phyloP scores from a whole-genome alignment of 441 rosid species.

The Arabidopsis lyrata region DNA sequence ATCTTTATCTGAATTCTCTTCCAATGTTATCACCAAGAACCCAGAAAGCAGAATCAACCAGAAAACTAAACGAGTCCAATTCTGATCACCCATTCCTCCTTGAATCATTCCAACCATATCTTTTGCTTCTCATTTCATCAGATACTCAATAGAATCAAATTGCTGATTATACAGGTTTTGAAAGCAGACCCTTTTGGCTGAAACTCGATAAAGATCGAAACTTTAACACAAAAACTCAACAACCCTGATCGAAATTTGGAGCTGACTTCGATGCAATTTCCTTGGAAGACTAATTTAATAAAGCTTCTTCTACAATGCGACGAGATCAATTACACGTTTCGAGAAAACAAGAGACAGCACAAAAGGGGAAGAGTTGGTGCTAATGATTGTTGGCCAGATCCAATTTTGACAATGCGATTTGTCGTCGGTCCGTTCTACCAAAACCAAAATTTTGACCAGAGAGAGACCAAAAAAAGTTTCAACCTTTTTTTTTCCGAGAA shows the following conservation, averaged over 20 bases:
- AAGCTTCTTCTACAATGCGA: slow-evolving; percentile 3
- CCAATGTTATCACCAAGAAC: slow-evolving; percentile 53
- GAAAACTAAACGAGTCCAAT: slow-evolving; percentile 47
- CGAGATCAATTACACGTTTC: slow-evolving; percentile 22
- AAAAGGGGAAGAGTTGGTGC: slow-evolving; percentile 41
- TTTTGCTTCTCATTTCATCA: slow-evolving; percentile 68
- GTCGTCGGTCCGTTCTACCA: slow-evolving; percentile 37
- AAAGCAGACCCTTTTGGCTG: slow-evolving; percentile 26
- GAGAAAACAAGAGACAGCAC: slow-evolving; percentile 35
- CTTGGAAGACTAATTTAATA: slow-evolving; percentile 27
- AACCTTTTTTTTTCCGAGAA: slow-evolving; percentile 21
- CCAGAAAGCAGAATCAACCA: slow-evolving; percentile 65
- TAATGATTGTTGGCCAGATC: slow-evolving; percentile 54
- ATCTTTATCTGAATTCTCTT: slow-evolving; percentile 48
- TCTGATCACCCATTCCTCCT: slow-evolving; percentile 56
- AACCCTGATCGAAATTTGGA: slow-evolving; percentile 34
- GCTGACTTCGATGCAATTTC: slow-evolving; percentile 22
- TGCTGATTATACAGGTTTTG: background rate
- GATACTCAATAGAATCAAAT: background rate
- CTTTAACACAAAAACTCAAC: slow-evolving; percentile 37
- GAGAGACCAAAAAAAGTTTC: slow-evolving; percentile 30
- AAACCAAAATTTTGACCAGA: slow-evolving; percentile 41
- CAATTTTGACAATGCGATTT: slow-evolving; percentile 45
- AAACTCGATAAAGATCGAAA: slow-evolving; percentile 45
- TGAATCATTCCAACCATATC: slow-evolving; percentile 49